Conservation (phyloP, 2,329 filamentous ascomycete genomes). For the Didymella arachidicola region DNA sequence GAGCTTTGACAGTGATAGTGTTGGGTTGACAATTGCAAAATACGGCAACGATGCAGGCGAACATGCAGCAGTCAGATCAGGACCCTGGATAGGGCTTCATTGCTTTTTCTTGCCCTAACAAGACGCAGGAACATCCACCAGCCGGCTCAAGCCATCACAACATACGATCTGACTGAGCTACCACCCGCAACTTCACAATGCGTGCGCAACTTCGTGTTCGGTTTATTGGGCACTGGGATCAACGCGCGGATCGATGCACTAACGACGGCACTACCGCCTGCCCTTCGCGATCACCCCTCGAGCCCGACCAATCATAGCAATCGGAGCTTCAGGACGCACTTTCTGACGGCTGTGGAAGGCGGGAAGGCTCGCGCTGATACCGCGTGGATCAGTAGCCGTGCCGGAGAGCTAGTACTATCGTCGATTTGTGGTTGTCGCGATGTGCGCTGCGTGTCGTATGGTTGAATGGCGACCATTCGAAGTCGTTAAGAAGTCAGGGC, state of each 20-base stretch:
- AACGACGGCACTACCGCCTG: conserved; percentile 1
- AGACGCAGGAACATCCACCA: neutral
- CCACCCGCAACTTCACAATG: neutral
- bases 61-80: neutral
- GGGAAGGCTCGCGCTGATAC: conserved; percentile 3
- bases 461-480: neutral
- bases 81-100: neutral
- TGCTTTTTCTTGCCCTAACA: neutral
- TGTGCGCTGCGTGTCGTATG: neutral
- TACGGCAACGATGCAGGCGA: neutral
- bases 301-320: neutral
- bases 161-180: neutral
- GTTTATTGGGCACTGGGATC: conserved; percentile 4
- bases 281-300: neutral
- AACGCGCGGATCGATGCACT: conserved; percentile 2
- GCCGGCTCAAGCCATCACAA: neutral
- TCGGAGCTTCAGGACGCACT: neutral
- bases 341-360: conserved; percentile 1
- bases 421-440: neutral
- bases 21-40: neutral
- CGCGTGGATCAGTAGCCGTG: neutral
- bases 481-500: neutral
- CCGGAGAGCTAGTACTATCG: neutral
- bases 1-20: neutral
- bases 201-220: conserved; percentile 1